Base-by-base conservation (phyloP, 1,284 basidiomycete genomes). In the Coniferiporia sulphurascens region DNA sequence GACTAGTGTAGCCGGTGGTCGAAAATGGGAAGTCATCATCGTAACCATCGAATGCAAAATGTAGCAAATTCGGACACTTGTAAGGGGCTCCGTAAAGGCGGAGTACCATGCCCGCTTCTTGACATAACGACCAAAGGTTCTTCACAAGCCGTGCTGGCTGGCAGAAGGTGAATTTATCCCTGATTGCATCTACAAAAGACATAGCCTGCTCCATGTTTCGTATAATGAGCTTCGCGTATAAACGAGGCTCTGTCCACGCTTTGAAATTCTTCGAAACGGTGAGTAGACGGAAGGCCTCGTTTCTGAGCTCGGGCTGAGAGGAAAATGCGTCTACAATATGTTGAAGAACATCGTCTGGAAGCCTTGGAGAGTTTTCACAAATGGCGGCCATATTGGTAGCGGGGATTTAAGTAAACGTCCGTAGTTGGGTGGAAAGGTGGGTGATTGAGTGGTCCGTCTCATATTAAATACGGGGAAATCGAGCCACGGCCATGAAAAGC, bases 41-140 rank as follows among this genome's bases (percentile, higher is more conserved):
- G 21, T 41, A 35, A 32, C 46, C 52, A 41, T 59, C 58, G 21
- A 59, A 59, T 13, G 58, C 58, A 36, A 59, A 44, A 41, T 54
- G 58, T 10, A 55, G 27, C n/a, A 59, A 27, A 15, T 59, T 59
- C 9, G 45, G 58, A 43, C 58, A 59, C 46, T 22, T 45, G 8
- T 38, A 13, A 8, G 45, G 36, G n/a, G 50, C 48, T 15, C 49
- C 45, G n/a, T 34, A 17, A 21, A 59, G 21, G 27, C 27, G 27
- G 27, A 27, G 27, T 27, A 48, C n/a, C 21, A 15, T 53, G 44
- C 13, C 22, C 38, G 21, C 5, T 15, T 49, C 46, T 10, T 22
- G 48, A 19, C 38, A 59, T 19, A 59, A 52, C 7, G 55, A 15
- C 43, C 45, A 59, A 4, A 59, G 52, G 9, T 13, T 17, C 27